phyloP scores from a whole-genome alignment of 1,284 basidiomycete species.

The Sporisorium reilianum region DNA sequence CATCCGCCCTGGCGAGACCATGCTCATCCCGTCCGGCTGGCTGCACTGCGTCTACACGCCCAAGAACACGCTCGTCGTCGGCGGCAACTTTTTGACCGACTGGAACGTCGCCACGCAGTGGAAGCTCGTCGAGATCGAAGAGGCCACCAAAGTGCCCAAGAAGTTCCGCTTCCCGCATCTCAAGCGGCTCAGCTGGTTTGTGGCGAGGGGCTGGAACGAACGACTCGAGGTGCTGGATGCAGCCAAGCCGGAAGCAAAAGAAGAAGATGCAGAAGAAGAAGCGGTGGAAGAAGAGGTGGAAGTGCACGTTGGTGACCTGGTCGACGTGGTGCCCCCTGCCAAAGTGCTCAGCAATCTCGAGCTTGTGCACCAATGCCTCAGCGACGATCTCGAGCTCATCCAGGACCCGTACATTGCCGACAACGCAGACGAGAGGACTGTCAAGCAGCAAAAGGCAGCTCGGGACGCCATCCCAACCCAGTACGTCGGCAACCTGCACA shows the following conservation, averaged over 20 bases:
- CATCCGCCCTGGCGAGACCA: conserved; percentile 85
- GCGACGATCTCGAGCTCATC: conserved; percentile 43
- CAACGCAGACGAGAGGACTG: conserved; percentile 31
- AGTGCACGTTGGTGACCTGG: neutral
- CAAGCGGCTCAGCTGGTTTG: conserved; percentile 69
- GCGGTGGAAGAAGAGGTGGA: neutral
- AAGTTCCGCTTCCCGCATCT: conserved; percentile 88
- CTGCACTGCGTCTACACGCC: conserved; percentile 97
- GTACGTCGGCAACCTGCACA: conserved; percentile 29
- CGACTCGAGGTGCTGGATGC: conserved; percentile 30
- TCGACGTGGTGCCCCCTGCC: conserved; percentile 21
- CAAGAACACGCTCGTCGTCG: conserved; percentile 90
- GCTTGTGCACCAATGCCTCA: conserved; percentile 30
- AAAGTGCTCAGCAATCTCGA: conserved; percentile 36
- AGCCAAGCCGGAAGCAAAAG: neutral
- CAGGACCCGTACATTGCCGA: conserved; percentile 32
- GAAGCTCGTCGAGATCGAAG: conserved; percentile 88
- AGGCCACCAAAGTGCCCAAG: conserved; percentile 89
- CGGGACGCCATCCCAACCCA: conserved; percentile 41
- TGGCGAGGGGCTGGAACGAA: conserved; percentile 57
- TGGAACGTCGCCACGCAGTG: conserved; percentile 73
- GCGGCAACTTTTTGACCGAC: conserved; percentile 79
- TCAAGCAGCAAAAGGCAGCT: conserved; percentile 45
- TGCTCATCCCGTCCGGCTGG: conserved; percentile 80
- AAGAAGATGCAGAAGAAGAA: neutral